A percentile compares a stretch with the other conserved stretches of the same genome.
Conservation (phyloP, 345 rosid species). For the Dipteronia dyeriana region DNA sequence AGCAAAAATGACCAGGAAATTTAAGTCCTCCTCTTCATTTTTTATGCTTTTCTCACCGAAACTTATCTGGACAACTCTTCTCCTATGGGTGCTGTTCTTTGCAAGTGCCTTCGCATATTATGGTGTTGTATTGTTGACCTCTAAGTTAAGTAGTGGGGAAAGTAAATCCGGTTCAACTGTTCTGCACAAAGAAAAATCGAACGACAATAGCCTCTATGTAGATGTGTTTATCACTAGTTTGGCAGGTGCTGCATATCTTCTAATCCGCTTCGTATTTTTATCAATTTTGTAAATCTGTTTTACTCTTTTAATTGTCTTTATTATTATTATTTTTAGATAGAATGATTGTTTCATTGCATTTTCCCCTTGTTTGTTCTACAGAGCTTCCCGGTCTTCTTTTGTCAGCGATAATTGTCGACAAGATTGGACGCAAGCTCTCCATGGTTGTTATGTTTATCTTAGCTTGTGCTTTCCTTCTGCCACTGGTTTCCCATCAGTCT, state of each 20-base stretch:
- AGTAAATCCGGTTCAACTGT: slow-evolving; percentile 27
- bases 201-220: slow-evolving; percentile 31
- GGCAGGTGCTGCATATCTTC: not conserved
- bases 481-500: slow-evolving; percentile 46
- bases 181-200: slow-evolving; percentile 8
- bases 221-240: slow-evolving; percentile 42
- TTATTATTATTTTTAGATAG: not conserved
- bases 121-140: slow-evolving; percentile 57
- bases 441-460: slow-evolving; percentile 48
- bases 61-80: slow-evolving; percentile 45
- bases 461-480: slow-evolving; percentile 48
- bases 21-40: slow-evolving; percentile 36
- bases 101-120: slow-evolving; percentile 62
- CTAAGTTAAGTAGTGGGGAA: slow-evolving; percentile 44
- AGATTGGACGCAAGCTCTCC: slow-evolving; percentile 56
- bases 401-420: slow-evolving; percentile 55
- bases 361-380: slow-evolving; percentile 16
- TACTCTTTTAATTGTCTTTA: not conserved
- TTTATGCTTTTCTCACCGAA: slow-evolving; percentile 47
- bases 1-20: slow-evolving; percentile 10
- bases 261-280: not conserved
- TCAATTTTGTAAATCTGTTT: not conserved
- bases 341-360: not conserved
- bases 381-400: slow-evolving; percentile 64
- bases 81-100: slow-evolving; percentile 57